Evolutionary conservation across 2,329 filamentous ascomycete genomes (phyloP).

Genomic region (Alternaria burnsii): DNA sequence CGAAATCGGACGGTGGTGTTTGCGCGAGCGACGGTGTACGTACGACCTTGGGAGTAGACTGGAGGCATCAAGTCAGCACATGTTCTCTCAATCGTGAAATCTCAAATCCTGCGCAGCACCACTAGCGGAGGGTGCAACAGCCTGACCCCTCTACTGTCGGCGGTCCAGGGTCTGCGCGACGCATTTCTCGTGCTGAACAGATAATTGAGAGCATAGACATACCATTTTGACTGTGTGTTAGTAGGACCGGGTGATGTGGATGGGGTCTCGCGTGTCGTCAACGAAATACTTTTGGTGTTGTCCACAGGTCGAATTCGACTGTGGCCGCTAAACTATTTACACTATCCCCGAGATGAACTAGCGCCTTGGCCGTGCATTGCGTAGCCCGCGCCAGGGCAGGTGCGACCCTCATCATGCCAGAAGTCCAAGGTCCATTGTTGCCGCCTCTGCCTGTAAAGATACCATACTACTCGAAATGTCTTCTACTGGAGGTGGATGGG

Average conservation of each 20-base stretch:
- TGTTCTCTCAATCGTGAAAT: constrained; percentile 16
- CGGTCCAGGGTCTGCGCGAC: constrained; percentile 20
- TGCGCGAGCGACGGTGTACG: constrained; percentile 32
- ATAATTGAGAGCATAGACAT: constrained; percentile 37
- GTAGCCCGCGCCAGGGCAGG: constrained; percentile 25
- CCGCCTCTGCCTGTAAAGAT: constrained; percentile 9
- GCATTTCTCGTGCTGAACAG: constrained; percentile 12
- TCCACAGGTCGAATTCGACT: constrained; percentile 27
- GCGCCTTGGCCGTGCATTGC: constrained; percentile 35
- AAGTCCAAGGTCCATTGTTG: constrained; percentile 22
- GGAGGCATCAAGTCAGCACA: constrained; percentile 45
- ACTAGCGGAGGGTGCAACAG: constrained; percentile 27
- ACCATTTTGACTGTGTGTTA: constrained; percentile 52
- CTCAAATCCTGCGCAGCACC: constrained; percentile 34
- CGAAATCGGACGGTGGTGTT: constrained; percentile 39
- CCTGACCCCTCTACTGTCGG: constrained; percentile 21
- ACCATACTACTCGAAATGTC: constrained; percentile 39
- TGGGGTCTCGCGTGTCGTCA: constrained; percentile 51
- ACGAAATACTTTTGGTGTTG: constrained; percentile 33
- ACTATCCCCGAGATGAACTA: constrained; percentile 15
- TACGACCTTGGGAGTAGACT: constrained; percentile 73
- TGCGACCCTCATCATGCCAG: constrained; percentile 34
- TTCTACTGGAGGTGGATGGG: constrained; percentile 70
- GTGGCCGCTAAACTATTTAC: constrained; percentile 33
- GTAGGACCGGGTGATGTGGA: constrained; percentile 47